These are phyloP conservation scores for Pyrenopolyporus hunteri DNA, from an alignment of 495 filamentous ascomycete species.

Conservation along the genomic window DNA sequence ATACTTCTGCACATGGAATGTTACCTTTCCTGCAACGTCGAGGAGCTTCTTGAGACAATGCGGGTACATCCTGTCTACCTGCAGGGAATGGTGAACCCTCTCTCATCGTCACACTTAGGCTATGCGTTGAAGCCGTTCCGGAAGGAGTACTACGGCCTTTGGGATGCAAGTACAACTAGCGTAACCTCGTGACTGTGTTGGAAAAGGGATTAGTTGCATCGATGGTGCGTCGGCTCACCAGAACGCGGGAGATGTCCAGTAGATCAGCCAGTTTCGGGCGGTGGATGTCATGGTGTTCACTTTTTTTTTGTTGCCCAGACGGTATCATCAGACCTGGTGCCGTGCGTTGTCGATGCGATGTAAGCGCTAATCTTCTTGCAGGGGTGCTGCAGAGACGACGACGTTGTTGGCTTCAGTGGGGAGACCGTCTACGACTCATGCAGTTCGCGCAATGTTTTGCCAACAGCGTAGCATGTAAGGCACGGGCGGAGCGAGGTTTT, in stretches of 20 bases:
- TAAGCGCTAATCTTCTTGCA: slow-evolving; percentile 36
- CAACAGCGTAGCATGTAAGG: slow-evolving; percentile 2
- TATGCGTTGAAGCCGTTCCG: slow-evolving; percentile 10
- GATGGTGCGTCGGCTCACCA: slow-evolving; percentile 21
- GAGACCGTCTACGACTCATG: slow-evolving; percentile 4
- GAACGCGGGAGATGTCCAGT: slow-evolving; percentile 27
- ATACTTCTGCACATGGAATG: slow-evolving; percentile 14
- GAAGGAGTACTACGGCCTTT: slow-evolving; percentile 7
- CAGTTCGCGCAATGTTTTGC: slow-evolving; percentile 5
- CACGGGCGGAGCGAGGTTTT: background rate
- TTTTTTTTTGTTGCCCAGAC: slow-evolving; percentile 16
- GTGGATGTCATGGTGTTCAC: slow-evolving; percentile 18
- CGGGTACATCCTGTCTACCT: background rate
- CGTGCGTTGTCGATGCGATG: slow-evolving; percentile 35
- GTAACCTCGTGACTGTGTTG: slow-evolving; percentile 24
- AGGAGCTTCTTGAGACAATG: slow-evolving; percentile 5
- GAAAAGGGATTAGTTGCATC: slow-evolving; percentile 19
- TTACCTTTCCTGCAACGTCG: slow-evolving; percentile 13
- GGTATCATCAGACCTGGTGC: slow-evolving; percentile 31
- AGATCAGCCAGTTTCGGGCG: slow-evolving; percentile 22
- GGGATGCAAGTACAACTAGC: slow-evolving; percentile 15
- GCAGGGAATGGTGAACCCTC: slow-evolving; percentile 7
- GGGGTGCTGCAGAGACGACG: slow-evolving; percentile 18
- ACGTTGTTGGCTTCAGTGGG: slow-evolving; percentile 15
- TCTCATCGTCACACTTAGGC: slow-evolving; percentile 7